Base-by-base conservation (phyloP, 1,284 basidiomycete genomes). In the Wolfiporia cocos region DNA sequence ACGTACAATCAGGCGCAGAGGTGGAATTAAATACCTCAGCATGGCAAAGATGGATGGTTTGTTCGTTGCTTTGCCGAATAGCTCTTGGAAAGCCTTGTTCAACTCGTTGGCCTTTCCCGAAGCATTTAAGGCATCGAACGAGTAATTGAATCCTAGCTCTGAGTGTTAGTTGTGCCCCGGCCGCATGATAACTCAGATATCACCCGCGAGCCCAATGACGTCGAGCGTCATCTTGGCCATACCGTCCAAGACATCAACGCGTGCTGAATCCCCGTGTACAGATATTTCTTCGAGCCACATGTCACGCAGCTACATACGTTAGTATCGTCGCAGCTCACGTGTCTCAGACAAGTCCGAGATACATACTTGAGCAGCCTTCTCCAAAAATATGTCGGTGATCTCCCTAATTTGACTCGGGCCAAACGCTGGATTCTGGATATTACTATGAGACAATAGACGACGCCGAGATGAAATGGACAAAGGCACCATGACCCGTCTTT, bases 391-490 rank as follows among this genome's bases (percentile, higher is more conserved):
- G 10, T 64, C 63, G 0, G 74, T 80, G 0, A 81, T 55, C 31
- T 73, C 73, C 1, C 78, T 65, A 17, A 81, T 67, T 47, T 79
- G 74, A 1, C 67, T 56, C 0, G 69, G 66, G 2, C 76, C 73
- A 43, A 83, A 81, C 0, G 75, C 78, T 12, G 78, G 78, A 48
- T 79, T 81, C 78, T 61, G 24, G 7, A n/a, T 12, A 34, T 2
- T 1, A 18, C 4, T 14, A 17, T 28, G 40, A 29, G 10, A 19
- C 9, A 10, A 6, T 36, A 17, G 7, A 26, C 24, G 17, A 19
- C 22, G 15, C 29, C 18, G 38, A 29, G n/a, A 26, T 24, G 9
- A 5, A 15, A 15, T 17, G 7, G 34, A 17, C 7, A 12, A n/a
- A 11, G 19, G 4, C 33, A 70, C 73, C 57, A 65, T 57, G 37